These are phyloP conservation scores for Pulicaria dysenterica DNA, from an alignment of 129 eudicot genomes.

Conservation along the genomic window DNA sequence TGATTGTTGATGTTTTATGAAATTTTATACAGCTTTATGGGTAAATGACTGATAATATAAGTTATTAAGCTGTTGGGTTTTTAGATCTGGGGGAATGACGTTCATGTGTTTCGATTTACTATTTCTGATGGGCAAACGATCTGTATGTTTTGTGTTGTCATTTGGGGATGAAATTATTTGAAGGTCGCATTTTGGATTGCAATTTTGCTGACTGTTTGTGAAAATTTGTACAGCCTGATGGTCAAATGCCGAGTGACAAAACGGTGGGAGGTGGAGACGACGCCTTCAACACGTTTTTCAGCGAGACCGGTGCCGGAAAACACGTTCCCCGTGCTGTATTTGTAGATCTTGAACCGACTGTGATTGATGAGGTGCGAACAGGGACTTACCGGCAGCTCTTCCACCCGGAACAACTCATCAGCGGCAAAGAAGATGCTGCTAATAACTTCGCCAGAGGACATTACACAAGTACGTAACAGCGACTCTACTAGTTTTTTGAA, in stretches of 20 bases:
- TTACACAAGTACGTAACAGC: conserved; percentile 53
- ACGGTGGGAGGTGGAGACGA: conserved; percentile 84
- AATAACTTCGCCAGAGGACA: conserved; percentile 85
- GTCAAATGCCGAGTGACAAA: conserved; percentile 73
- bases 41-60: too few relatives aligned
- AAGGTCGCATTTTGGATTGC: background rate
- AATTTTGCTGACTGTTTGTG: background rate
- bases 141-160: too few relatives aligned
- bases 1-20: background rate
- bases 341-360: conserved; percentile 79
- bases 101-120: too few relatives aligned
- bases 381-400: conserved; percentile 76
- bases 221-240: conserved; percentile 63
- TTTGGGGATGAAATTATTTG: background rate
- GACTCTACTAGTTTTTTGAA: background rate
- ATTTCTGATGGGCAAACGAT: too few relatives aligned
- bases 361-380: conserved; percentile 77
- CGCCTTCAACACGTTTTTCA: conserved; percentile 86
- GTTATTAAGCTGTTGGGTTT: too few relatives aligned
- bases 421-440: conserved; percentile 88
- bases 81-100: too few relatives aligned
- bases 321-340: conserved; percentile 82
- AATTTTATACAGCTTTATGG: background rate
- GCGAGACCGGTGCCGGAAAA: conserved; percentile 83
- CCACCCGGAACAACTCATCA: conserved; percentile 87